Evolutionary conservation across 23 red algal species (phyloP), one percentile per base, ranked within the genome.

Genomic region (Agarophyton chilense): DNA sequence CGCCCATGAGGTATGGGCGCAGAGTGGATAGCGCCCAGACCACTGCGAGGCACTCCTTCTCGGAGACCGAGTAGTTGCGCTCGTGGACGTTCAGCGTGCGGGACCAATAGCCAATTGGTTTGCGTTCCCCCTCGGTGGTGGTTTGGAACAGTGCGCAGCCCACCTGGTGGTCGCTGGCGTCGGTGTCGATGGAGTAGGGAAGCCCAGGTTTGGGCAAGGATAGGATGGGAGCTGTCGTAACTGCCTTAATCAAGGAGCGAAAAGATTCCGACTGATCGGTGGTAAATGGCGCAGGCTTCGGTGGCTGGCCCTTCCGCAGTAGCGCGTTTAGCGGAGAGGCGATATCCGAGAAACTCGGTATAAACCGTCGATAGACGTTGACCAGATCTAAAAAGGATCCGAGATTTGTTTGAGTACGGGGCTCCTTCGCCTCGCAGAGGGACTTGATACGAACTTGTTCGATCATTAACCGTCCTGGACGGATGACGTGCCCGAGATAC

Each of bases 401-500:
- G 1, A 90, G 25, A 28, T 90, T 7, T 25, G 33, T 90, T 55
- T 79, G 31, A 1, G 86, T 90, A 2, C 43, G 51, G 2, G 86
- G 86, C 41, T 41, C 35, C 39, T 79, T 64, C 18, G 65, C 70
- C 72, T 79, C 22, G 16, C 1, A 2, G 10, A 79, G 60, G 21
- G 72, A 61, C 24, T 63, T 54, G 40, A 53, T 6, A 1, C 16
- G 56, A 63, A 72, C 86, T 32, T 53, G 10, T 29, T 77, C 45
- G 70, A 90, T 67, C 54, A 52, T 50, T 31, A 90, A 36, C 73
- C 50, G 68, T 54, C 72, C 86, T 52, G 72, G 71, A 24, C 46
- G 50, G 58, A 90, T 79, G 26, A 90, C 28, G 55, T 90, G 86
- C 0, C 86, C 86, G 1, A 90, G 86, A 67, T 90, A 68, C 40